Percentiles rank a stretch among this genome's conserved stretches.
Conservation (phyloP, 2,329 filamentous ascomycete genomes). For the Trichophyton benhamiae region DNA sequence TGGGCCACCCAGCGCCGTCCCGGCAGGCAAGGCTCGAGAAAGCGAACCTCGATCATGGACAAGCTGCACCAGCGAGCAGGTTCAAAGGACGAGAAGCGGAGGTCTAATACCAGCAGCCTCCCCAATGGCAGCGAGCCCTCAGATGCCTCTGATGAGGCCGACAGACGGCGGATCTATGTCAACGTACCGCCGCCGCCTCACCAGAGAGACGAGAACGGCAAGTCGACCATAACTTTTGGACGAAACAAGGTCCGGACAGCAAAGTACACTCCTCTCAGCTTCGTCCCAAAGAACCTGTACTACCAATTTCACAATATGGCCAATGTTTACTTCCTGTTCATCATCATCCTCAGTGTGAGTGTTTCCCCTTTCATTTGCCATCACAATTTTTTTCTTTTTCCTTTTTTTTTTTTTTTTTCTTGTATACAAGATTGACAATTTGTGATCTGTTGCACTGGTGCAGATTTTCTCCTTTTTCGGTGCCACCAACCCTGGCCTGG, state of each 20-base stretch:
- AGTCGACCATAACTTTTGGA: constrained; percentile 56
- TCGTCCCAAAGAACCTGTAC: constrained; percentile 92
- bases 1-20: constrained; percentile 91
- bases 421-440: background rate
- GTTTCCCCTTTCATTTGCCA: constrained; percentile 1
- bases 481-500: constrained; percentile 75
- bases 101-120: constrained; percentile 32
- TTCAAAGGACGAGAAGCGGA: constrained; percentile 58
- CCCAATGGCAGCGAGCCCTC: constrained; percentile 17
- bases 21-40: constrained; percentile 60
- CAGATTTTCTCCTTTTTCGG: constrained; percentile 97
- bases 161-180: constrained; percentile 61
- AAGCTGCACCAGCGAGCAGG: constrained; percentile 53
- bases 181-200: constrained; percentile 67
- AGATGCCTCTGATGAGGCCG: constrained; percentile 25
- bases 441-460: constrained; percentile 14
- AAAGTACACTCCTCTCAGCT: constrained; percentile 92
- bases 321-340: constrained; percentile 95
- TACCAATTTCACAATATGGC: constrained; percentile 98
- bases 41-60: constrained; percentile 71
- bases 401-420: background rate
- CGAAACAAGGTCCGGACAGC: constrained; percentile 96
- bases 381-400: background rate
- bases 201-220: constrained; percentile 68
- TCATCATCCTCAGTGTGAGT: constrained; percentile 87